phyloP scores from a whole-genome alignment of 345 rosid species.

The Laguncularia racemosa region DNA sequence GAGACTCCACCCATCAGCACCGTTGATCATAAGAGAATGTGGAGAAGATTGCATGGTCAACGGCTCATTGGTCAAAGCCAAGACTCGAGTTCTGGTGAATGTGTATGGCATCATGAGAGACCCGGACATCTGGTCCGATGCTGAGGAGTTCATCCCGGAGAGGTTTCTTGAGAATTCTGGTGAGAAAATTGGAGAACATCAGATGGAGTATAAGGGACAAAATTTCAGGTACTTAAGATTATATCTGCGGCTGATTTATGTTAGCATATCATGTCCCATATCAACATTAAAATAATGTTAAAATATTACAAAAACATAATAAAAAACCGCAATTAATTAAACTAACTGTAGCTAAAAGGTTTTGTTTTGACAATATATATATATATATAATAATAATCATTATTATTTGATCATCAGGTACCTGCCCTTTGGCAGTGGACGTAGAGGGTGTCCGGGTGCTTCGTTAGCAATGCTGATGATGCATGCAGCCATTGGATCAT shows the following conservation, averaged over 20 bases:
- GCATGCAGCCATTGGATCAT: slow-evolving; percentile 23
- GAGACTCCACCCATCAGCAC: slow-evolving; percentile 22
- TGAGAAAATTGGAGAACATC: slow-evolving; percentile 11
- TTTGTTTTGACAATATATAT: too few relatives aligned
- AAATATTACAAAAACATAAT: too few relatives aligned
- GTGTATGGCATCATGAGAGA: slow-evolving; percentile 36
- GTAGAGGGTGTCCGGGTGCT: slow-evolving; percentile 27
- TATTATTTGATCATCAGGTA: too few relatives aligned
- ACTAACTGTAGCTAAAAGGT: too few relatives aligned
- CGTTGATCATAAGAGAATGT: slow-evolving; percentile 18
- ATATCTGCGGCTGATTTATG: too few relatives aligned
- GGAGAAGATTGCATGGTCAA: slow-evolving; percentile 19
- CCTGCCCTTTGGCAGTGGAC: slow-evolving; percentile 10
- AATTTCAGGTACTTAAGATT: slow-evolving; percentile 14
- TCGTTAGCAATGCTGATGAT: slow-evolving; percentile 17
- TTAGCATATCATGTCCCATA: too few relatives aligned
- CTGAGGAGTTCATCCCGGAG: slow-evolving; percentile 26
- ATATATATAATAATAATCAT: too few relatives aligned
- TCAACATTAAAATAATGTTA: too few relatives aligned
- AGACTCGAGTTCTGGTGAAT: slow-evolving; percentile 24
- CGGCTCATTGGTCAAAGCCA: slow-evolving; percentile 21
- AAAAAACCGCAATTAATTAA: too few relatives aligned
- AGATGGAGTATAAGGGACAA: slow-evolving; percentile 13
- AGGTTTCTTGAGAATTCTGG: slow-evolving; percentile 23
- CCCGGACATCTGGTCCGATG: slow-evolving; percentile 17